Percentiles rank a stretch among this genome's conserved stretches.
phyloP scores from a whole-genome alignment of 75 land plant genomes.

The Cunninghamia lanceolata region DNA sequence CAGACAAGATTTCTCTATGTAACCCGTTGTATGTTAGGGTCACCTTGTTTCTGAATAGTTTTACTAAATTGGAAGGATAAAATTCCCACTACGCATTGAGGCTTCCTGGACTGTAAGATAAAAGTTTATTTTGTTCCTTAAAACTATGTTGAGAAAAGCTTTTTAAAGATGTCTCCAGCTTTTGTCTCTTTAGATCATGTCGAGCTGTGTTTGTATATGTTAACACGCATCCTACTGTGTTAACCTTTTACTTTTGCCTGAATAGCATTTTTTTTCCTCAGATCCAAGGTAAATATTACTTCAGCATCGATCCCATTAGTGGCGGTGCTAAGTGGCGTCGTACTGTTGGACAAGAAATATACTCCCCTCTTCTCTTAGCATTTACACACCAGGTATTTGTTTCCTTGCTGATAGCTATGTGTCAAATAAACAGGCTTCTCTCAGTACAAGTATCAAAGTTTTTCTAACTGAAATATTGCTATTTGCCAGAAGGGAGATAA shows the following conservation, averaged over 20 bases:
- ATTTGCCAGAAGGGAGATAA: conserved; percentile 32
- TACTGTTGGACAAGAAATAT: conserved; percentile 62
- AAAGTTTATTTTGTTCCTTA: background rate
- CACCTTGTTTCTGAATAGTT: background rate
- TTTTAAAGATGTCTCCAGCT: background rate
- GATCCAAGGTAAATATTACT: conserved; percentile 47
- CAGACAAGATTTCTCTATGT: background rate
- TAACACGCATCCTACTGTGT: background rate
- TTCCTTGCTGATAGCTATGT: background rate
- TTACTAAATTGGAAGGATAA: background rate
- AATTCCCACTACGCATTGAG: background rate
- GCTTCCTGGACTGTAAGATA: background rate
- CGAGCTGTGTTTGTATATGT: background rate
- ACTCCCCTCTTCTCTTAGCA: conserved; percentile 66
- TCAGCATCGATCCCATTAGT: conserved; percentile 41
- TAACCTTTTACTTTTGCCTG: background rate
- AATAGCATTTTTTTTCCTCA: background rate
- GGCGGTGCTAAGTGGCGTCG: conserved; percentile 66
- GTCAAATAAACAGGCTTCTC: background rate
- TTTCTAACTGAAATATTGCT: background rate
- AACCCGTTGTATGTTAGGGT: background rate
- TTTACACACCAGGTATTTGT: conserved; percentile 51
- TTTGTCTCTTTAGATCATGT: background rate
- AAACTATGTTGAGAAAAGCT: background rate
- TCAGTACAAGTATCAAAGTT: background rate